phyloP scores from a whole-genome alignment of 257 asterid genomes.

The Voacanga thouarsii region DNA sequence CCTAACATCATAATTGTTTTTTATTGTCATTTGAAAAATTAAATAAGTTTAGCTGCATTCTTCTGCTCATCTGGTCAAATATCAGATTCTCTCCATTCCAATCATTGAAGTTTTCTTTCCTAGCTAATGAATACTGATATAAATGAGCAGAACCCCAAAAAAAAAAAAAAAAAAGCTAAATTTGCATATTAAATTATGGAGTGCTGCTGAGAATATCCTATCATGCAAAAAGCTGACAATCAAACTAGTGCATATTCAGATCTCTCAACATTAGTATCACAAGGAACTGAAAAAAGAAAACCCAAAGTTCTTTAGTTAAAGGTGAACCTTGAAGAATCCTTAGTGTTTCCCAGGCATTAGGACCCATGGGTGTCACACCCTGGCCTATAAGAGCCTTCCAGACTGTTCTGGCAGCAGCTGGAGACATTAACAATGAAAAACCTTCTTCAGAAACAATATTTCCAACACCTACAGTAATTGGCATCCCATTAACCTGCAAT shows the following conservation, averaged over 20 bases:
- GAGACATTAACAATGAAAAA: constrained; percentile 74
- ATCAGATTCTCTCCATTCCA: neutral
- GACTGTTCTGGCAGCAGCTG: constrained; percentile 54
- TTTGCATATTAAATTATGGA: neutral
- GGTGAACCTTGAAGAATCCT: constrained; percentile 79
- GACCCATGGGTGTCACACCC: constrained; percentile 73
- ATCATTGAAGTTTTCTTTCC: neutral
- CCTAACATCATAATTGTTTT: neutral
- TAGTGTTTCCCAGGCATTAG: constrained; percentile 83
- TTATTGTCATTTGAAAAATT: neutral
- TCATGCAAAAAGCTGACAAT: neutral
- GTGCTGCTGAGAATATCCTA: neutral
- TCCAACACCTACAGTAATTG: constrained; percentile 88
- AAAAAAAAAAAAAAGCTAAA: neutral
- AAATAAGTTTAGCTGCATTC: neutral
- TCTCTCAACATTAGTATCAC: constrained; percentile 8
- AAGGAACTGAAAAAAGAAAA: constrained; percentile 5
- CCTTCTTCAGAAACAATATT: constrained; percentile 74
- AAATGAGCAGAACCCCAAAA: neutral
- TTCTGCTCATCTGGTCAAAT: neutral
- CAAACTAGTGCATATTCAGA: neutral
- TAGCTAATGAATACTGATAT: neutral
- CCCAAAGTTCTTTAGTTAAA: neutral
- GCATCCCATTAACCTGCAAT: constrained; percentile 80
- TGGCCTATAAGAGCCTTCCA: constrained; percentile 68